Conservation (phyloP, 768 basidiomycete genomes). For the Dictyophora rubrovolvata region DNA sequence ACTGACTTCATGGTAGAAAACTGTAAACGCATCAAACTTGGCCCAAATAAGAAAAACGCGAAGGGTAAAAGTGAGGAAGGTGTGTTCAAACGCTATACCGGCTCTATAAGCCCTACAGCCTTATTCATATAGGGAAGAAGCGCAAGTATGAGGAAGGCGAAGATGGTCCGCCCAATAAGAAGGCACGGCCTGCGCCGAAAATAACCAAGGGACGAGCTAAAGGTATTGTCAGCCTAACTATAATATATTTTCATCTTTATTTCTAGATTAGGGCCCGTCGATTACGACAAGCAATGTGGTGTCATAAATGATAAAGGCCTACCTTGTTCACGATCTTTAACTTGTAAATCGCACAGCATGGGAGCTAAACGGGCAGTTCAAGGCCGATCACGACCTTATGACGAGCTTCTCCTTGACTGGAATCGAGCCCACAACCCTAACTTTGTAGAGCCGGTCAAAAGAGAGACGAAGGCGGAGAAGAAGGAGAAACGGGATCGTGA, state of each 20-base stretch:
- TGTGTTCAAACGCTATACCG: conserved; percentile 1
- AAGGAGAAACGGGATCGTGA: conserved; percentile 77
- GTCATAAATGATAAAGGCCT: conserved; percentile 93
- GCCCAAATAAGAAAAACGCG: conserved; percentile 35
- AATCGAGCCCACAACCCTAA: conserved; percentile 80
- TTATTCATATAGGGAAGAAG: conserved; percentile 34
- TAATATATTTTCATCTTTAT: not conserved
- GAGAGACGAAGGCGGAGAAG: conserved; percentile 78
- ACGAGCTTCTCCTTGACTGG: conserved; percentile 86
- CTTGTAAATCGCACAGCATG: conserved; percentile 98
- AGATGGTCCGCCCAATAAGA: conserved; percentile 67
- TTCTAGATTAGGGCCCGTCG: conserved; percentile 49
- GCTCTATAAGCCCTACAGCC: not conserved
- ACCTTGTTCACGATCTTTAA: conserved; percentile 89
- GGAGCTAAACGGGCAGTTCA: conserved; percentile 88
- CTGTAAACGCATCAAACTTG: conserved; percentile 45
- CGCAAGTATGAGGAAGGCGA: conserved; percentile 68
- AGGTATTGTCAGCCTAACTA: conserved; percentile 20
- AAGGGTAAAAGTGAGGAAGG: conserved; percentile 43
- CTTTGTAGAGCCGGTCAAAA: conserved; percentile 79
- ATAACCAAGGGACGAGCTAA: conserved; percentile 71
- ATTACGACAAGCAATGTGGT: conserved; percentile 88
- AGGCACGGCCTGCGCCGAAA: conserved; percentile 56
- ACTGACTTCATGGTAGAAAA: conserved; percentile 32
- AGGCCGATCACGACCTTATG: conserved; percentile 75